Percentiles rank a stretch among this genome's conserved stretches.
Conservation (phyloP, 352 stramenopile genomes). For the Pythium pyrilobum region DNA sequence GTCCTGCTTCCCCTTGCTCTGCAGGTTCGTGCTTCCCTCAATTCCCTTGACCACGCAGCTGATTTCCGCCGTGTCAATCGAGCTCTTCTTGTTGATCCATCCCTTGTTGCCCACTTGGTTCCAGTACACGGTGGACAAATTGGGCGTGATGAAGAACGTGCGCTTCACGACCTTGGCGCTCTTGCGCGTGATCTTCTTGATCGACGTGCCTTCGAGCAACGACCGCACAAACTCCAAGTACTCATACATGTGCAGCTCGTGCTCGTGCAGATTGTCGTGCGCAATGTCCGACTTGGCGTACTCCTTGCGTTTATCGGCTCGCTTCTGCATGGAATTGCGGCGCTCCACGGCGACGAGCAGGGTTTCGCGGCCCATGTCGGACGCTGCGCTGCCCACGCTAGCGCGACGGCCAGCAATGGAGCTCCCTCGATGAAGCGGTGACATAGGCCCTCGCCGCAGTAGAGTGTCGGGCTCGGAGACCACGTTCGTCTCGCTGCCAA, state of each 20-base stretch:
- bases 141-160: constrained; percentile 45
- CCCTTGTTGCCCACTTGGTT: constrained; percentile 41
- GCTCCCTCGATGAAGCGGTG: background rate
- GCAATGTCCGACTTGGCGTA: constrained; percentile 46
- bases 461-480: background rate
- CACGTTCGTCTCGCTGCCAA: background rate
- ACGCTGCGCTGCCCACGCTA: background rate
- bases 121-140: constrained; percentile 51
- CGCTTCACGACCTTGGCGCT: constrained; percentile 55
- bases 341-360: constrained; percentile 29
- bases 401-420: background rate
- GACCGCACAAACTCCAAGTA: constrained; percentile 70
- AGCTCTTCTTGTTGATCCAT: constrained; percentile 46
- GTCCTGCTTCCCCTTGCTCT: constrained; percentile 19
- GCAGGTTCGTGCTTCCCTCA: constrained; percentile 27
- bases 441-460: background rate
- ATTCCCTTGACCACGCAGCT: constrained; percentile 43
- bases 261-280: constrained; percentile 56
- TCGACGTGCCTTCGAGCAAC: constrained; percentile 43
- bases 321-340: constrained; percentile 39
- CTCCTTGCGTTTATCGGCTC: constrained; percentile 38
- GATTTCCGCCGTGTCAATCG: constrained; percentile 33
- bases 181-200: constrained; percentile 67
- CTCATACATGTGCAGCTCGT: constrained; percentile 61
- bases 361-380: background rate